Evolutionary conservation across 106 monocot species (phyloP), one percentile per base, ranked within the genome.

Genomic region (Dactylorhiza incarnata): DNA sequence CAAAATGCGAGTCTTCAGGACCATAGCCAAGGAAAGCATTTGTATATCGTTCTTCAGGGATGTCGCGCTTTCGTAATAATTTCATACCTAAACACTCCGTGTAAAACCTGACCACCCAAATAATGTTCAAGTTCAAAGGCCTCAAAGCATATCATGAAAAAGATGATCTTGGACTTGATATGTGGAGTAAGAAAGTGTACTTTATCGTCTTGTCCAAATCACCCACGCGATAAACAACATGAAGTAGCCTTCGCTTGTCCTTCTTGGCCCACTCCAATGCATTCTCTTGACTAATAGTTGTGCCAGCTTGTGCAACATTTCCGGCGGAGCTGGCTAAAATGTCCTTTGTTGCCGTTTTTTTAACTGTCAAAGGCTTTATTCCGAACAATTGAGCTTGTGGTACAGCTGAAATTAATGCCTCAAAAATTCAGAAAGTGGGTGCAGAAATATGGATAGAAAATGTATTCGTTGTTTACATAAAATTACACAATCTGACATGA

Each of bases 11-110:
- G 70, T 95, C 95, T 82, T 95, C 95, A 56, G 95, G 89, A 6
- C 95, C 95, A 80, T 84, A 95, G 37, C 91, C 94, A 81, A 94
- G 94, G 73, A 94, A 94, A 65, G 94, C 94, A 82, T 90, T 91
- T 48, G 88, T 84, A 56, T 94, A 94, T 82, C 65, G 91, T 78
- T 95, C 95, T 79, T 95, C 95, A 17, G 91, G 95, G n/a, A 95
- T 84, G 71, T 94, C 94, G 74, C 94, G 81, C 72, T 91, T 91
- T 29, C 95, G 70, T 61, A 95, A 79, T 65, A 95, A 77, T 81
- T 95, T 95, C 95, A 95, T 94, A 24, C 90, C 94, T 50, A 90
- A 71, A 66, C 94, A 94, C 79, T 94, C 95, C 9, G 95, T 95
- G 78, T 94, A 91, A 72, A 91, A 94, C 77, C 91, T 91, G 73